phyloP scores from a whole-genome alignment of 2,329 filamentous ascomycete species.

The Trichoderma harzianum region DNA sequence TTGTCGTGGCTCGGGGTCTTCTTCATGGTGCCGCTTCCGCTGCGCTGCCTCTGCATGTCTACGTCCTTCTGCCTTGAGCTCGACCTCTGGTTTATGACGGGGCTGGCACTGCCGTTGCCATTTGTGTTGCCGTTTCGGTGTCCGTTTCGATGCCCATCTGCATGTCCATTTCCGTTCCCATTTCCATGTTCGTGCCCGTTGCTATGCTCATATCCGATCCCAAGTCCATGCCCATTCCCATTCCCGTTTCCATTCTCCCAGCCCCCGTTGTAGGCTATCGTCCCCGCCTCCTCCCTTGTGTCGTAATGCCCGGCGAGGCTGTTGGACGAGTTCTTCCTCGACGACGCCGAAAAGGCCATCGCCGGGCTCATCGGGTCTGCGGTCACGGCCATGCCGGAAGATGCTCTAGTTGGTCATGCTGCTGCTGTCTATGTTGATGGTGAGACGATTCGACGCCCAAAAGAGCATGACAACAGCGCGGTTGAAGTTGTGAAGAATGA shows the following conservation, averaged over 20 bases:
- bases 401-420: conserved; percentile 4
- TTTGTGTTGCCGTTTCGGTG: neutral
- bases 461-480: neutral
- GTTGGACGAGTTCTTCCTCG: neutral
- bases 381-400: conserved; percentile 25
- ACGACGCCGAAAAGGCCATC: conserved; percentile 18
- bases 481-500: neutral
- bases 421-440: neutral
- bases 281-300: neutral
- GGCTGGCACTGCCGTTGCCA: neutral
- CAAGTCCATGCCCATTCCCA: neutral
- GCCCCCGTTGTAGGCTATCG: neutral
- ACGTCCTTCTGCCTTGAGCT: neutral
- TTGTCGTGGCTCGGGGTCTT: conserved; percentile 39
- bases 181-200: neutral
- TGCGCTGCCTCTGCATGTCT: conserved; percentile 9
- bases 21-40: conserved; percentile 29
- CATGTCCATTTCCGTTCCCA: neutral
- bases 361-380: conserved; percentile 24
- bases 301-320: neutral
- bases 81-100: neutral
- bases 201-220: neutral
- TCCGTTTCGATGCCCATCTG: neutral
- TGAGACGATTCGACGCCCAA: neutral
- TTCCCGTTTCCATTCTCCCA: neutral